Conservation (phyloP, 352 stramenopile genomes). For the Phytophthora lateralis region DNA sequence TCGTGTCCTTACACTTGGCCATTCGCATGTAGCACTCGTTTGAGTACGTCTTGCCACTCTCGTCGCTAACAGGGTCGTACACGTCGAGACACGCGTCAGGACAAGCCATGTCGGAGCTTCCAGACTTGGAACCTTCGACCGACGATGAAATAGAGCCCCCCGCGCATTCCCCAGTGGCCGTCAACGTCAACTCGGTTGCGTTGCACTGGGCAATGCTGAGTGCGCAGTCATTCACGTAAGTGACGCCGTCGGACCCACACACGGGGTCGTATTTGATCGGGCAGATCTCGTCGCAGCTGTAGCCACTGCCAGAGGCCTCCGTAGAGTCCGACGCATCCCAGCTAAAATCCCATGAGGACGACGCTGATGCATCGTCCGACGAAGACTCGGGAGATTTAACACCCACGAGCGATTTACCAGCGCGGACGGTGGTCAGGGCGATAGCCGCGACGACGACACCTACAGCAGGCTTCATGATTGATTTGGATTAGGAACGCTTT, state of each 20-base stretch:
- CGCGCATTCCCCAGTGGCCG: constrained; percentile 18
- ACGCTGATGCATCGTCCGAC: constrained; percentile 7
- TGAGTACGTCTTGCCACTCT: constrained; percentile 40
- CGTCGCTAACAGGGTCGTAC: constrained; percentile 43
- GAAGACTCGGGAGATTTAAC: not conserved
- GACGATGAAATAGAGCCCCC: constrained; percentile 18
- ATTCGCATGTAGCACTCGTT: constrained; percentile 49
- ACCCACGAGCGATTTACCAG: constrained; percentile 4
- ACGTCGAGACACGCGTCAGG: constrained; percentile 44
- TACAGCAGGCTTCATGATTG: constrained; percentile 14
- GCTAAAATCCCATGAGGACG: constrained; percentile 23
- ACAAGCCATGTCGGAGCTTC: constrained; percentile 15
- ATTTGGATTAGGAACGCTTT: constrained; percentile 1
- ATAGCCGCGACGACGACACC: constrained; percentile 15
- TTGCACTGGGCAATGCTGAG: constrained; percentile 31
- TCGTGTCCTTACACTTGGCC: constrained; percentile 38
- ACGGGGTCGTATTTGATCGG: constrained; percentile 29
- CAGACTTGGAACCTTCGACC: constrained; percentile 8
- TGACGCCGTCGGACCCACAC: constrained; percentile 43
- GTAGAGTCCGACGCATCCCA: constrained; percentile 22
- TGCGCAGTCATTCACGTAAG: constrained; percentile 28
- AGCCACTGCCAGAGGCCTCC: constrained; percentile 20
- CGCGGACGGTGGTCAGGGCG: constrained; percentile 5
- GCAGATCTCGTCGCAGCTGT: constrained; percentile 31
- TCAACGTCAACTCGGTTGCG: constrained; percentile 10